Base-by-base conservation (phyloP, 2,329 filamentous ascomycete species). In the Hymenoscyphus infarciens region DNA sequence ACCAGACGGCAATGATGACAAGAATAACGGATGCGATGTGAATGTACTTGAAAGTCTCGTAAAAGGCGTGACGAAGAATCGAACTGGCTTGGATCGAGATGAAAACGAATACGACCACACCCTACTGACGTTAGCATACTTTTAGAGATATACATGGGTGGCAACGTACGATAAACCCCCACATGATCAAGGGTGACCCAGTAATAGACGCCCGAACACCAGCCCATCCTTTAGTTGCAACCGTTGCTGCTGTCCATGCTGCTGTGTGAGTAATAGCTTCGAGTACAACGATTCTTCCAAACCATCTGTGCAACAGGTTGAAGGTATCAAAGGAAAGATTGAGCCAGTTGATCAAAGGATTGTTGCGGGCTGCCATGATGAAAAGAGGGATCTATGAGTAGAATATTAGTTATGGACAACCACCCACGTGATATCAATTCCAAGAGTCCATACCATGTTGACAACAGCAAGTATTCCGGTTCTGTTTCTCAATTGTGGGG, bases 241-340 rank as follows among this genome's bases (percentile, higher is more conserved):
- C 78, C 22, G 74, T 76, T 11, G 77, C 75, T 22, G 78, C 75
- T 65, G 84, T 81, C 75, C 81, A 91, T 59, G 87, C 82, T 45
- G 85, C 72, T 1, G 84, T 85, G 75, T 93, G 90, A 33, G 83
- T 79, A 49, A 92, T 68, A 10, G 86, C 81, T 74, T 94, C 88
- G 15, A 91, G 76, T 19, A 89, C 82, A 29, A 90, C 88, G 64
- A 92, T 90, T 45, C 90, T 86, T 69, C 90, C 90, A 66, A 92
- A 83, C 90, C 90, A 93, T 65, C 90, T 84, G 76, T 94, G 90
- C 63, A 93, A 80, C 65, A 94, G 77, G 77, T 93, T 94, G 81
- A 90, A 92, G 0, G 88, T 91, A 75, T 94, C 90, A 74, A 92
- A 94, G 3, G 88, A 90, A 67, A 93, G 86, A 65, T 86, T 86